Conservation (phyloP, 2,329 filamentous ascomycete genomes). For the Aureobasidium sp. region DNA sequence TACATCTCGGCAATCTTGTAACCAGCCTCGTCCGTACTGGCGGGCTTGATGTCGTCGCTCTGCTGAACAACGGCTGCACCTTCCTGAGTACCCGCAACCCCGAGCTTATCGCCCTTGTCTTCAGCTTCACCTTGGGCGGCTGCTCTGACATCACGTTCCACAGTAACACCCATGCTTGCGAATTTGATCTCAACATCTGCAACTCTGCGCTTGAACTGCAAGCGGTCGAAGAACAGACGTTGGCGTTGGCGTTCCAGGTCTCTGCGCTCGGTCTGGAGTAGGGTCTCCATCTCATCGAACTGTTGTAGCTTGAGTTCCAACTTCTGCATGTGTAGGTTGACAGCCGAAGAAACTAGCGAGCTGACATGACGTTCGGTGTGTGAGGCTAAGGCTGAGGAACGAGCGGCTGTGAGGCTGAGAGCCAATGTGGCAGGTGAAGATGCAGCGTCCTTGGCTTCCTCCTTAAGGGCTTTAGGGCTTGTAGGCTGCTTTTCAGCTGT, state of each 20-base stretch:
- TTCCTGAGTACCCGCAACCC: neutral
- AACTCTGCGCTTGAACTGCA: constrained; percentile 82
- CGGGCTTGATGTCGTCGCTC: neutral
- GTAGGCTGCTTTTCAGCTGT: constrained; percentile 22
- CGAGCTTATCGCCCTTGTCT: constrained; percentile 6
- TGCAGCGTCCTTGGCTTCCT: constrained; percentile 34
- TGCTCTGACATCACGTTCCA: neutral
- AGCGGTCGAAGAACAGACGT: constrained; percentile 84
- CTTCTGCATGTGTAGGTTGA: constrained; percentile 92
- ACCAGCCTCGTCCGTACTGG: neutral
- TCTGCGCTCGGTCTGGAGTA: constrained; percentile 82
- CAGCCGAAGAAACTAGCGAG: constrained; percentile 79
- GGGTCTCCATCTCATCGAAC: constrained; percentile 90
- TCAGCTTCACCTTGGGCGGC: neutral
- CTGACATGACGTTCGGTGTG: constrained; percentile 97
- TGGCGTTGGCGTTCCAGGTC: constrained; percentile 88
- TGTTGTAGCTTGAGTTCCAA: constrained; percentile 92
- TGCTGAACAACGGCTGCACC: neutral
- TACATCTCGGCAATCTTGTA: constrained; percentile 8
- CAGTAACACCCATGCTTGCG: constrained; percentile 20
- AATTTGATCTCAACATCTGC: constrained; percentile 64
- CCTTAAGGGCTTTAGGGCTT: constrained; percentile 35
- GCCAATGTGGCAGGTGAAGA: constrained; percentile 59
- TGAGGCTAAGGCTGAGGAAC: constrained; percentile 79
- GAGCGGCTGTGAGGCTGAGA: constrained; percentile 75